Evolutionary conservation across 768 basidiomycete species (phyloP).

Genomic region (Sporobolomyces phaffii): DNA sequence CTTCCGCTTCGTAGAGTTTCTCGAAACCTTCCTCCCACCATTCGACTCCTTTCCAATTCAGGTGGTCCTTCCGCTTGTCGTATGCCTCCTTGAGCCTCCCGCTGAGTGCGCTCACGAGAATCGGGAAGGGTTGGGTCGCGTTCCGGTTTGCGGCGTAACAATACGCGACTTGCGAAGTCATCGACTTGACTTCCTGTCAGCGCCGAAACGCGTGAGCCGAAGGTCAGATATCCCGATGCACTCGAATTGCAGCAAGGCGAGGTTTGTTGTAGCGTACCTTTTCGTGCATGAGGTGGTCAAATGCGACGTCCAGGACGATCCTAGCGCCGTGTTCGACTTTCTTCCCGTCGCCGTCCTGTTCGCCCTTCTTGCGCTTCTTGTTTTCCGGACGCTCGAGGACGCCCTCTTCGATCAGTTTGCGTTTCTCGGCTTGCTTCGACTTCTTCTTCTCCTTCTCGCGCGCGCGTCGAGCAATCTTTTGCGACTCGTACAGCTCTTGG

Average conservation of each 20-base stretch:
- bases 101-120: slow-evolving; percentile 75
- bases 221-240: too few species aligned
- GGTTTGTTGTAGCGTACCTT: slow-evolving; percentile 61
- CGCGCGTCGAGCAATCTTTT: slow-evolving; percentile 68
- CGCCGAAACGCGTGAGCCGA: too few species aligned
- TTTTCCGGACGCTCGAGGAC: slow-evolving; percentile 43
- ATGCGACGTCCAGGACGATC: slow-evolving; percentile 79
- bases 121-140: slow-evolving; percentile 62
- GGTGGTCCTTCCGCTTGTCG: slow-evolving; percentile 62
- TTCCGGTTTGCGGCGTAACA: slow-evolving; percentile 80
- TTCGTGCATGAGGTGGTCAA: slow-evolving; percentile 87
- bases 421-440: slow-evolving; percentile 67
- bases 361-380: slow-evolving; percentile 36
- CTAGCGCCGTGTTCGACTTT: slow-evolving; percentile 54
- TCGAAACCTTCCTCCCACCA: slow-evolving; percentile 67
- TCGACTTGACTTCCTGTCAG: slow-evolving; percentile 81
- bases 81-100: slow-evolving; percentile 63
- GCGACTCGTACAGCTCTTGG: slow-evolving; percentile 52
- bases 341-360: slow-evolving; percentile 26
- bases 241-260: too few species aligned
- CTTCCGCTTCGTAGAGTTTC: slow-evolving; percentile 25
- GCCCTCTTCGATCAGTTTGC: slow-evolving; percentile 46
- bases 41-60: slow-evolving; percentile 71
- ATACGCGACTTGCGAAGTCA: slow-evolving; percentile 84
- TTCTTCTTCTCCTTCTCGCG: slow-evolving; percentile 58